Base-by-base conservation (phyloP, 2,329 filamentous ascomycete genomes). In the Eutypella sp. region DNA sequence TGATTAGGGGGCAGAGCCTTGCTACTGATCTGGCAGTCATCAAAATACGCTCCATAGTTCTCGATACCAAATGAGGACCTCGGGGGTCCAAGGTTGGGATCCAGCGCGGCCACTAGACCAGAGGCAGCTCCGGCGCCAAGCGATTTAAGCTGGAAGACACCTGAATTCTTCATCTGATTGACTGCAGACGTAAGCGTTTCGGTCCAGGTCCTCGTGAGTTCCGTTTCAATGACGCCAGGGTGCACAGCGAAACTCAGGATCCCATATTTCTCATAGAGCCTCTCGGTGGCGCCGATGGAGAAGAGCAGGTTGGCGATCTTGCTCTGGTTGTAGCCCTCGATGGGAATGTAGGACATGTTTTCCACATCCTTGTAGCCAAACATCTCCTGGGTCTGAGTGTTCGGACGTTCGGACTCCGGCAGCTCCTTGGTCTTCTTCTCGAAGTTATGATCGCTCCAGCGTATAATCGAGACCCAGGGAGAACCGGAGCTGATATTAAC, bases 401-500 rank as follows among this genome's bases (percentile, higher is more conserved):
- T 20, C 5, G 66, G 64, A 50, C 60, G 61, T 44, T 67, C 64
- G 4, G 44, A 50, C 40, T 53, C 47, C 0, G 65, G 65, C 1
- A 68, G 50, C 13, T 62, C 57, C 19, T 57, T 58, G 54, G 60
- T 67, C 22, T 39, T 52, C 52, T 56, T 63, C 9, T 63, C 58
- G 44, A 65, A 67, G 45, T 62, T 62, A n/a, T 57, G 43, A 34
- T 67, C 66, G 48, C 60, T 64, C 63, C 63, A 67, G 4, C 66
- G 57, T 48, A 66, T 63, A 1, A n/a, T 9, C 3, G 54, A 46
- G 2, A 51, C 3, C 2, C 23, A 33, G 1, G 62, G 60, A 4
- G 64, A 63, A 0, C 23, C 50, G 1, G 62, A 65, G n/a, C 61
- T 64, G 6, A 76, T 61, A 46, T 67, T 74, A 29, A 76, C 61